phyloP scores from a whole-genome alignment of 148 eudicot genomes.

The Rhododendron molle region DNA sequence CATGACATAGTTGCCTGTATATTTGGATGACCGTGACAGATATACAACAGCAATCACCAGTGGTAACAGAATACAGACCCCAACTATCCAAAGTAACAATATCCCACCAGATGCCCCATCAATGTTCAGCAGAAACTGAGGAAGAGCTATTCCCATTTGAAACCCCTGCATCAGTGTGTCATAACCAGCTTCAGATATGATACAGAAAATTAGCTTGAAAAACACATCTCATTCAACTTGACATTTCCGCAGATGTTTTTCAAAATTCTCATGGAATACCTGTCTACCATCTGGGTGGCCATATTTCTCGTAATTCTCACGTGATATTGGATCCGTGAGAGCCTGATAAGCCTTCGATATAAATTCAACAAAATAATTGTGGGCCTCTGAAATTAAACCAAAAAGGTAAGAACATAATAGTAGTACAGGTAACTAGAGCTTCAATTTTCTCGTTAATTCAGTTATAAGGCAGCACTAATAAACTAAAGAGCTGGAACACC shows the following conservation, averaged over 20 bases:
- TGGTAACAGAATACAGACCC: conserved; percentile 79
- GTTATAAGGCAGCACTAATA: not conserved
- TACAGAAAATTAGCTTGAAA: conserved; percentile 3
- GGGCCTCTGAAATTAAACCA: conserved; percentile 53
- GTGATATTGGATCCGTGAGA: conserved; percentile 84
- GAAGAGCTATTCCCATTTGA: conserved; percentile 97
- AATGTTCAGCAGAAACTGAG: conserved; percentile 72
- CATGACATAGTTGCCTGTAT: conserved; percentile 83
- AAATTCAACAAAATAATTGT: conserved; percentile 79
- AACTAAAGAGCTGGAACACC: conserved; percentile 17
- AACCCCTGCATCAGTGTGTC: conserved; percentile 57
- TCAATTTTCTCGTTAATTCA: not conserved
- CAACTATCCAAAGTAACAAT: conserved; percentile 73
- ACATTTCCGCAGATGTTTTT: not conserved
- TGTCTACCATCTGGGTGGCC: conserved; percentile 99
- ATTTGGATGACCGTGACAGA: conserved; percentile 72
- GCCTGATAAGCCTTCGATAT: conserved; percentile 97
- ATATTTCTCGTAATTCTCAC: conserved; percentile 93
- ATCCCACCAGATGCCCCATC: conserved; percentile 86
- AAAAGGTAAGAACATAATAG: conserved; percentile 12
- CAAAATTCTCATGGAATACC: conserved; percentile 34
- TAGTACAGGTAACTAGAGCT: not conserved
- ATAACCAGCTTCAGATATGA: not conserved
- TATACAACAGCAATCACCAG: conserved; percentile 72
- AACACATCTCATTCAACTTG: not conserved